Base-by-base conservation (phyloP, 73 alveolate genomes). In the Stentor coeruleus region DNA sequence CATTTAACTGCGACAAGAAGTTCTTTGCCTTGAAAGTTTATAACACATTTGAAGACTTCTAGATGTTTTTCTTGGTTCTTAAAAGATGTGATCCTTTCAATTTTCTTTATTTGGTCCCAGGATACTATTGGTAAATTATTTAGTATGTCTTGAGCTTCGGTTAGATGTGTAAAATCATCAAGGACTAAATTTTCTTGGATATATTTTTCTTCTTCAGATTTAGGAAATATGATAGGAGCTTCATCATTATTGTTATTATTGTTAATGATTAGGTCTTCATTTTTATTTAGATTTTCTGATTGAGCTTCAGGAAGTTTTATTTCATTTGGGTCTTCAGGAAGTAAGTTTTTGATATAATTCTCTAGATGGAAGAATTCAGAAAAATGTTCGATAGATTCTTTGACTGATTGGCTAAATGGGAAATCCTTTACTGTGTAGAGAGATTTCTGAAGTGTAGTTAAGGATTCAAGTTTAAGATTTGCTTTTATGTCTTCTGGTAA, bases 401-500 rank as follows among this genome's bases (percentile, higher is more conserved):
- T 20, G 66, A 49, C 6, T 6, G 6, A 6, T 49, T 6, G 20
- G 6, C 28, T 11, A 49, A 49, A 49, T 20, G 6, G 6, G 6
- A 20, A 49, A 49, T 20, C 20, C 20, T 49, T 6, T 11, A 49
- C 28, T 20, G 20, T 11, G 20, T 20, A 11, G 66, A 49, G 66
- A 49, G 66, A 6, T 49, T 6, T 11, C 20, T 49, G 66, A 11
- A 49, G 6, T 20, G 66, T 11, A 11, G 6, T 20, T 49, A 11
- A 11, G 20, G 66, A 20, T 20, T 11, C 6, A 49, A 49, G 28
- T 49, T 20, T 20, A 20, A 49, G 6, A 37, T 81, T 49, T 80
- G 76, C 41, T 73, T 79, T 3, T 86, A 85, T 58, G 76, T 85
- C 38, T 35, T 33, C 59, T 77, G 87, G 3, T 77, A 3, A 3